A percentile compares a stretch with the other conserved stretches of the same genome.
These are phyloP conservation scores for Boechera divaricarpa DNA, from an alignment of 345 rosid genomes.

Conservation along the genomic window DNA sequence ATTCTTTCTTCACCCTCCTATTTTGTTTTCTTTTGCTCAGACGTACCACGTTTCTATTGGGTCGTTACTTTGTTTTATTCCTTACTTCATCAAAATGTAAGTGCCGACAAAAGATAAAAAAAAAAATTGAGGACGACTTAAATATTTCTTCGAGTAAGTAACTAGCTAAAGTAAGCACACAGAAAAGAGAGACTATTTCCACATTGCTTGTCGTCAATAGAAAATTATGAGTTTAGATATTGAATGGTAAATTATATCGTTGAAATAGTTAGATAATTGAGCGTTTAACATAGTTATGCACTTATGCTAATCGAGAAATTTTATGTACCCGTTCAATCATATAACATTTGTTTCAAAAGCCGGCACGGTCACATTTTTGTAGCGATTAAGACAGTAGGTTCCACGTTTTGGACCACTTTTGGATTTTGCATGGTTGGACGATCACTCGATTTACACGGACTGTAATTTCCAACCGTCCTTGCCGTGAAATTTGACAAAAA, in stretches of 20 bases:
- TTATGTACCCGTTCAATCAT: neutral
- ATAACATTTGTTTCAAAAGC: neutral
- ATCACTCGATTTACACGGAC: neutral
- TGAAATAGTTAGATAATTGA: neutral
- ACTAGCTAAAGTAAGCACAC: neutral
- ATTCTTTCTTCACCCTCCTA: constrained; percentile 14
- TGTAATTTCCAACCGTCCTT: neutral
- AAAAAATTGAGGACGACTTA: constrained; percentile 7
- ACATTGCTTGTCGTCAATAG: neutral
- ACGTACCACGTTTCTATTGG: constrained; percentile 24
- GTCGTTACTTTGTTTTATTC: constrained; percentile 16
- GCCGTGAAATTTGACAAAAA: constrained; percentile 6
- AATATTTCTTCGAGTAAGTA: neutral
- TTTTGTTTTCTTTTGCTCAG: constrained; percentile 12
- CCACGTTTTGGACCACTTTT: constrained; percentile 24
- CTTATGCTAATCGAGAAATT: neutral
- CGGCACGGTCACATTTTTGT: constrained; percentile 3
- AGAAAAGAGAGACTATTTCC: neutral
- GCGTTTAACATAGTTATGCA: neutral
- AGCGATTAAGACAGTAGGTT: constrained; percentile 3
- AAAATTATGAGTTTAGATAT: neutral
- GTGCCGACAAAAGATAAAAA: constrained; percentile 8
- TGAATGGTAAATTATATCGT: constrained; percentile 10
- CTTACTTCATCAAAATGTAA: constrained; percentile 7
- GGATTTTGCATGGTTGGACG: constrained; percentile 14